Base-by-base conservation (phyloP, 169 alveolate genomes). In the Plasmodium vivax region DNA sequence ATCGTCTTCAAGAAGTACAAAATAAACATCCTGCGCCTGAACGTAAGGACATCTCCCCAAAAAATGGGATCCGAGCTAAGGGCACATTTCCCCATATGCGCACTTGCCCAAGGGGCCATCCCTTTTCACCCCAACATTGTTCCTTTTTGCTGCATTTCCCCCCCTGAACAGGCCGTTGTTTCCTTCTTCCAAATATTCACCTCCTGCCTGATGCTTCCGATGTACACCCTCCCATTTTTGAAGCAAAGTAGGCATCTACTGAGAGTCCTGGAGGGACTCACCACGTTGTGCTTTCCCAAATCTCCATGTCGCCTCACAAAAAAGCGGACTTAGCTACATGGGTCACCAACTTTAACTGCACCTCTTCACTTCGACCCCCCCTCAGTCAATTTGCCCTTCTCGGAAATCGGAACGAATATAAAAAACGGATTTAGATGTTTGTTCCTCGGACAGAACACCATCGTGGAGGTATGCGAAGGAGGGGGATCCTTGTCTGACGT, bases 171-270 rank as follows among this genome's bases (percentile, higher is more conserved):
- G 93, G 93, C 93, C 41, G 45, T 85, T 5, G 85, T 85, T 32
- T 74, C 85, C n/a, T 85, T 85, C 36, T 85, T 85, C 23, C 93
- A 85, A 74, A 14, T 85, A 36, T 85, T 85, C 71, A 85, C 93
- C 8, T 47, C 93, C 19, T 77, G 84, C 41, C 80, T 85, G n/a
- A 77, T 85, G 56, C 81, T 85, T 30, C 93, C 93, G 30, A 84
- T 85, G 45, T 85, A 85, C n/a, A 85, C 84, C 2, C 84, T 85
- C 6, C 85, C 93, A 36, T 85, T 85, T 75, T 85, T 85, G 62
- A 85, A 85, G 68, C 87, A 85, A 75, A 36, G 93, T 85, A 38
- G 47, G 43, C 16, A 19, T 27, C n/a, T 6, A 16, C 16, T 23
- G 47, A 6, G 23, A 75, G 23, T 75, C 75, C 27, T 23, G 36